Conservation (phyloP, 139 green algal species). For the Coccomyxa sp. region DNA sequence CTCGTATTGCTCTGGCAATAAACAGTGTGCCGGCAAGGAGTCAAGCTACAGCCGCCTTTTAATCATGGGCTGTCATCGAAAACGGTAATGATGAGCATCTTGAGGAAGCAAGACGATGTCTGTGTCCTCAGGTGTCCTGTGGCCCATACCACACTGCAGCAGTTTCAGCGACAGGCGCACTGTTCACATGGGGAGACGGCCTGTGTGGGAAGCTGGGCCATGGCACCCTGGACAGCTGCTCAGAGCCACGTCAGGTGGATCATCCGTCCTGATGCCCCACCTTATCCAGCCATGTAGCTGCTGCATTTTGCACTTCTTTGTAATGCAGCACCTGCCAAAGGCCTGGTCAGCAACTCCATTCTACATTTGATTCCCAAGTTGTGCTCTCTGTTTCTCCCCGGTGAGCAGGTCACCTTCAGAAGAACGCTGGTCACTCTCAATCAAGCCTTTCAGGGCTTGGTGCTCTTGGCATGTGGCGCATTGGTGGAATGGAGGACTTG, state of each 20-base stretch:
- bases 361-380: too few relatives aligned
- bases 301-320: too few relatives aligned
- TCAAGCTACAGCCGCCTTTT: not conserved
- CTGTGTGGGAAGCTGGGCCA: constrained; percentile 84
- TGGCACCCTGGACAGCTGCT: constrained; percentile 33
- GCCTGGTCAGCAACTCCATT: too few relatives aligned
- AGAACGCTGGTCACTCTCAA: too few relatives aligned
- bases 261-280: not conserved
- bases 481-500: too few relatives aligned
- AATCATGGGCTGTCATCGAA: not conserved
- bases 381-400: too few relatives aligned
- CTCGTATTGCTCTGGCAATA: not conserved
- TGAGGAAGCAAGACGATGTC: too few relatives aligned
- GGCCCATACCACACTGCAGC: constrained; percentile 83
- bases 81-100: not conserved
- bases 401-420: too few relatives aligned
- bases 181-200: constrained; percentile 95
- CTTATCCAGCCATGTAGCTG: too few relatives aligned
- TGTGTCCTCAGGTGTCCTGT: constrained; percentile 63
- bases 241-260: constrained; percentile 32
- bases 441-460: too few relatives aligned
- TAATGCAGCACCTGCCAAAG: too few relatives aligned
- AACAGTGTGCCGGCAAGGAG: not conserved
- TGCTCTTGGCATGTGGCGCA: too few relatives aligned
- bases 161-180: constrained; percentile 47